Base-by-base conservation (phyloP, 129 eudicot species). In the Lactuca sativa region DNA sequence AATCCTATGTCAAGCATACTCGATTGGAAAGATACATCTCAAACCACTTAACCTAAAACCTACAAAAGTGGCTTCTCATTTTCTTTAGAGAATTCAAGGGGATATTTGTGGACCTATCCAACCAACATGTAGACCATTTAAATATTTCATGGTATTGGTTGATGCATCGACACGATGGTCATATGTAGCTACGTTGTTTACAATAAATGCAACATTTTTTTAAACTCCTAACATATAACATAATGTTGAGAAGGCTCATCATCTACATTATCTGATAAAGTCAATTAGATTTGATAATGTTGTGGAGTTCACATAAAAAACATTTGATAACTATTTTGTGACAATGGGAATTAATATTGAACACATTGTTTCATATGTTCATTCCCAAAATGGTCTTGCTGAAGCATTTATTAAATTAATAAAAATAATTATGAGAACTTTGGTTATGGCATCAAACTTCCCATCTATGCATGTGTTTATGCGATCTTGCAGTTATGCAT, bases 371-470 rank as follows among this genome's bases (percentile, higher is more conserved):
- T 2, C 7, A 11, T 52, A 52, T 52, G 7, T 52, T 52, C 21
- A 52, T 57, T 6, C 62, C 17, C 6, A 9, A 59, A 59, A 59
- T 59, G 41, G 15, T 33, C 41, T 59, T 32, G 17, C n/a, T 2
- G 41, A 59, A 59, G 1, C 16, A 7, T 6, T 59, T 59, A 59
- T 31, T 59, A 59, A 30, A 4, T 6, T 0, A 25, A 18, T 59
- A 59, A 3, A 59, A 14, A 52, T 12, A 33, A 59, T 59, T 25
- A 18, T n/a, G 2, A 30, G 64, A 13, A 59, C 43, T 9, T 59
- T 59, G 41, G 41, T 59, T 10, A 59, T 59, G 62, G 2, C 64
- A 59, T 38, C 64, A 56, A 59, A 59, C 37, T 59, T 13, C 64
- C 8, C 17, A 59, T 57, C 9, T 25, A 5, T 57, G 4, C 36